Evolutionary conservation across 768 basidiomycete species (phyloP).

Genomic region (Mrakia hoshinonis): DNA sequence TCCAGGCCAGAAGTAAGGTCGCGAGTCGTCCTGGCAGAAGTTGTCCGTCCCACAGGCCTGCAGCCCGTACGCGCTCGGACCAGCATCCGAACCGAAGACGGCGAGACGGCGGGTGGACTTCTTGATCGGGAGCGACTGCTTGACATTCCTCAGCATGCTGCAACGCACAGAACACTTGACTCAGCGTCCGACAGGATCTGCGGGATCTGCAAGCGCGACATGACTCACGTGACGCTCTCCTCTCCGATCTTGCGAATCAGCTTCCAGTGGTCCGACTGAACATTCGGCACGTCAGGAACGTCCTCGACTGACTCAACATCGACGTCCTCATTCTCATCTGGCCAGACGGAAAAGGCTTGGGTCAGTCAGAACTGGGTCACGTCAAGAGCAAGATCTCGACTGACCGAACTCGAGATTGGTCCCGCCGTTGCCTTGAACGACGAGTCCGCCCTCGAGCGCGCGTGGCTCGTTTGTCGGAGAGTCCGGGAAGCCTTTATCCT

Average conservation of each 20-base stretch:
- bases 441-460: not conserved
- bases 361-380: slow-evolving; percentile 36
- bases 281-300: slow-evolving; percentile 37
- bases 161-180: too few species aligned
- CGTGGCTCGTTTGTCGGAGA: slow-evolving; percentile 11
- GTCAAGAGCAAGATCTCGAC: slow-evolving; percentile 50
- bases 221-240: slow-evolving; percentile 10
- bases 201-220: too few species aligned
- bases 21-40: slow-evolving; percentile 9
- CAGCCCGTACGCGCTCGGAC: slow-evolving; percentile 9
- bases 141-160: slow-evolving; percentile 20
- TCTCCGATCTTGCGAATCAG: slow-evolving; percentile 25
- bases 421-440: not conserved
- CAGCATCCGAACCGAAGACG: slow-evolving; percentile 24
- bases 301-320: not conserved
- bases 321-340: slow-evolving; percentile 34
- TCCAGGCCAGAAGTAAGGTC: slow-evolving; percentile 17
- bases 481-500: slow-evolving; percentile 42
- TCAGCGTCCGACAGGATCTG: too few species aligned
- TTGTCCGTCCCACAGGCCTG: slow-evolving; percentile 15
- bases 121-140: slow-evolving; percentile 7
- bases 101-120: slow-evolving; percentile 1
- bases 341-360: slow-evolving; percentile 34
- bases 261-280: slow-evolving; percentile 45
- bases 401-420: not conserved